Conservation (phyloP, 768 basidiomycete genomes). For the Zangia roseola region DNA sequence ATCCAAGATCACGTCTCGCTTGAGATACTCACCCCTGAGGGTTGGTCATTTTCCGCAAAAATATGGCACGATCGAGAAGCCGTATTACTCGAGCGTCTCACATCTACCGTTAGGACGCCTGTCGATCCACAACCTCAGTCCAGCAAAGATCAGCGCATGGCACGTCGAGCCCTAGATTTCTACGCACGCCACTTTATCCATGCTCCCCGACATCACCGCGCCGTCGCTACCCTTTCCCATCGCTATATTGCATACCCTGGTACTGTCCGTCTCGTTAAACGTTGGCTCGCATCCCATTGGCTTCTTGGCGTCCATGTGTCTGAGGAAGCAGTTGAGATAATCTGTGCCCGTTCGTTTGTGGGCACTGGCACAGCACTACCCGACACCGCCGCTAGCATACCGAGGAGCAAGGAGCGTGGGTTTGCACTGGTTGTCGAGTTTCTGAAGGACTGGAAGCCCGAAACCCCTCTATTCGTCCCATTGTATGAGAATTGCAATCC, state of each 20-base stretch:
- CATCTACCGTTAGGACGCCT: conserved; percentile 40
- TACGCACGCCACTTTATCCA: conserved; percentile 76
- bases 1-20: conserved; percentile 69
- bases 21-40: conserved; percentile 76
- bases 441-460: conserved; percentile 84
- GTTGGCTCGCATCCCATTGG: conserved; percentile 93
- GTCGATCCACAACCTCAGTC: conserved; percentile 3
- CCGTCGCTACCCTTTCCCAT: conserved; percentile 77
- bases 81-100: conserved; percentile 69
- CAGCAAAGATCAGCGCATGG: conserved; percentile 50
- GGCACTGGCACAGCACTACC: conserved; percentile 37
- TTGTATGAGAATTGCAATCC: conserved; percentile 46
- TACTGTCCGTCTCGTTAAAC: conserved; percentile 84
- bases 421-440: conserved; percentile 74
- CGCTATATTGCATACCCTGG: conserved; percentile 76
- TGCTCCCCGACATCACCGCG: conserved; percentile 81
- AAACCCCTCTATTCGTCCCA: conserved; percentile 69
- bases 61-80: conserved; percentile 90
- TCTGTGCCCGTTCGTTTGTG: conserved; percentile 80
- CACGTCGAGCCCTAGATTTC: conserved; percentile 53
- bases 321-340: conserved; percentile 79
- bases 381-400: conserved; percentile 45
- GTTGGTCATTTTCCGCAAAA: conserved; percentile 82
- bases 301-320: conserved; percentile 71
- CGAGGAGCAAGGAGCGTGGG: conserved; percentile 75